phyloP scores from a whole-genome alignment of 129 eudicot species.

The Arctium lappa region DNA sequence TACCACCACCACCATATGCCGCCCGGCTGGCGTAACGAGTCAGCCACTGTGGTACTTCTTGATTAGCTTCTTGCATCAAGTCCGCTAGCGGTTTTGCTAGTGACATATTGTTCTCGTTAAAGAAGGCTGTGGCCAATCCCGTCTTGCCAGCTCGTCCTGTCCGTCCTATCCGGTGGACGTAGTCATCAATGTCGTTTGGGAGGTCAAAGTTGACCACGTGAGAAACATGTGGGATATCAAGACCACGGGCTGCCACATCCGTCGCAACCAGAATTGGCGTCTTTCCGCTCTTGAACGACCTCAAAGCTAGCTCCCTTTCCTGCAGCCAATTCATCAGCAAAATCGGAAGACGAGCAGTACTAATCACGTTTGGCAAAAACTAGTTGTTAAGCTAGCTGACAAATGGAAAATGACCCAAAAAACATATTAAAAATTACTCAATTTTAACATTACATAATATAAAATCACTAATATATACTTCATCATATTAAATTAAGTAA shows the following conservation, averaged over 20 bases:
- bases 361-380: neutral
- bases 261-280: slow-evolving; percentile 82
- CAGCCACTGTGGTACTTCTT: slow-evolving; percentile 40
- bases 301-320: slow-evolving; percentile 75
- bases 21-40: slow-evolving; percentile 35
- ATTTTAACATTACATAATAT: too few species aligned
- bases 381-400: neutral
- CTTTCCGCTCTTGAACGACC: slow-evolving; percentile 77
- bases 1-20: slow-evolving; percentile 39
- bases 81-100: slow-evolving; percentile 56
- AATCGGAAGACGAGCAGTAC: neutral
- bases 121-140: slow-evolving; percentile 76
- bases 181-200: slow-evolving; percentile 82
- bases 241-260: slow-evolving; percentile 85
- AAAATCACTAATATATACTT: neutral
- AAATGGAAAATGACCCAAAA: neutral
- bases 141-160: slow-evolving; percentile 89
- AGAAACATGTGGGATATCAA: slow-evolving; percentile 76
- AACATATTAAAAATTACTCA: too few species aligned
- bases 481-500: neutral
- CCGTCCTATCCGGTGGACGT: slow-evolving; percentile 84
- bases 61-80: slow-evolving; percentile 49
- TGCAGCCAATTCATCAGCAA: slow-evolving; percentile 19
- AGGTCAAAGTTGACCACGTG: slow-evolving; percentile 81
- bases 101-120: slow-evolving; percentile 50